Evolutionary conservation across 169 alveolate species (phyloP).

Genomic region (Cryptosporidium ryanae): DNA sequence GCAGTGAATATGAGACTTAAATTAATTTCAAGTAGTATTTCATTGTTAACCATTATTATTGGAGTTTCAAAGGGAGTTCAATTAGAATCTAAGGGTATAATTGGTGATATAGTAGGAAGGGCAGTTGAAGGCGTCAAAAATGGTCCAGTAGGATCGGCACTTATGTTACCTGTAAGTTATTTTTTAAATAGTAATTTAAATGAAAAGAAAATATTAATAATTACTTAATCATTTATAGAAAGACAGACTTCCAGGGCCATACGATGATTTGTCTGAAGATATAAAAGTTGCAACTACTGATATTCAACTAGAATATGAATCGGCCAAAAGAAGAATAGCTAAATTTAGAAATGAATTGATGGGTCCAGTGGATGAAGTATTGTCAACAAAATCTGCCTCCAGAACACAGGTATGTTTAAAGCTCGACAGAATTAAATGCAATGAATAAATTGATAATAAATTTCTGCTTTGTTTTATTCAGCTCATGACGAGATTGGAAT

Average conservation of each 20-base stretch:
- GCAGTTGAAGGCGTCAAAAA: slow-evolving; percentile 41
- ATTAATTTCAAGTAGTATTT: slow-evolving; percentile 20
- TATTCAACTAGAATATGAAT: slow-evolving; percentile 61
- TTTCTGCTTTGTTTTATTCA: background rate
- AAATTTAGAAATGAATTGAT: slow-evolving; percentile 69
- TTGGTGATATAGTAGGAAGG: slow-evolving; percentile 15
- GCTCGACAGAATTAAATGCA: background rate
- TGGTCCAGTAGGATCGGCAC: slow-evolving; percentile 67
- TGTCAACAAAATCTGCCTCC: slow-evolving; percentile 32
- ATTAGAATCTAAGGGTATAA: slow-evolving; percentile 16
- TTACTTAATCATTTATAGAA: slow-evolving; percentile 31
- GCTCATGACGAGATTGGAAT: slow-evolving; percentile 69
- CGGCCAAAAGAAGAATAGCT: slow-evolving; percentile 68
- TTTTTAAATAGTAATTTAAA: background rate
- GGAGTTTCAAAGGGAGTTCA: slow-evolving; percentile 42
- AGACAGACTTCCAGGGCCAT: slow-evolving; percentile 66
- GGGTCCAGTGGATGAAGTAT: slow-evolving; percentile 66
- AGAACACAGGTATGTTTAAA: slow-evolving; percentile 62
- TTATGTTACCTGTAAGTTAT: slow-evolving; percentile 67
- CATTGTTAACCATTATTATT: slow-evolving; percentile 13
- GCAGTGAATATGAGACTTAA: slow-evolving; percentile 1
- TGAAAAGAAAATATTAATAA: background rate
- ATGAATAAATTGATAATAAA: background rate
- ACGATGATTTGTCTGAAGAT: slow-evolving; percentile 67
- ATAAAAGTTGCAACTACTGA: slow-evolving; percentile 64